A percentile compares a stretch with the other conserved stretches of the same genome.
These are phyloP conservation scores for Trapa bicornis DNA, from an alignment of 345 rosid genomes.

Conservation along the genomic window DNA sequence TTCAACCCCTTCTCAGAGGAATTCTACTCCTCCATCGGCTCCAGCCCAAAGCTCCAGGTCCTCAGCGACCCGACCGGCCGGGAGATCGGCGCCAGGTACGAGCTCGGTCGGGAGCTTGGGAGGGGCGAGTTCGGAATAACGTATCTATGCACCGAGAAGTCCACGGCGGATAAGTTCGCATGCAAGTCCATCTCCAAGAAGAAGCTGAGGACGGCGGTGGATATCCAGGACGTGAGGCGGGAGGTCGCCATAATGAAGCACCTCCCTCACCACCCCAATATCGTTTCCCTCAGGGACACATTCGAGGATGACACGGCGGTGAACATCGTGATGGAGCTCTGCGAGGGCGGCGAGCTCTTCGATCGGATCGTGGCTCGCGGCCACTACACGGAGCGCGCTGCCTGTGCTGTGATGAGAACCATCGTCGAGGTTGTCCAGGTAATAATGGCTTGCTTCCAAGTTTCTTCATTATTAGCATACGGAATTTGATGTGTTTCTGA, in stretches of 20 bases:
- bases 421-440: conserved; percentile 92
- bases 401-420: conserved; percentile 65
- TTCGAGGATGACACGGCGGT: conserved; percentile 78
- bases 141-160: conserved; percentile 50
- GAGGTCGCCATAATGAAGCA: conserved; percentile 87
- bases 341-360: conserved; percentile 87
- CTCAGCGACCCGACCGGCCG: conserved; percentile 61
- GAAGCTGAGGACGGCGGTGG: conserved; percentile 83
- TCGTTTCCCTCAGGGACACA: conserved; percentile 54
- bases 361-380: conserved; percentile 87
- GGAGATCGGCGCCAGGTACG: conserved; percentile 41
- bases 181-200: conserved; percentile 85
- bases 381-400: conserved; percentile 84
- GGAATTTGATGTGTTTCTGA: too few species aligned
- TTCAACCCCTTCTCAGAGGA: conserved; percentile 44
- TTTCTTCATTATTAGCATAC: not conserved
- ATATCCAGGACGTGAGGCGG: conserved; percentile 80
- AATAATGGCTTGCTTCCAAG: not conserved
- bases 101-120: conserved; percentile 75
- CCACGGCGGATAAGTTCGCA: conserved; percentile 48
- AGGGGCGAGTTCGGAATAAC: conserved; percentile 88
- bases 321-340: conserved; percentile 83
- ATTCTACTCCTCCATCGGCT: conserved; percentile 21
- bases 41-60: conserved; percentile 40
- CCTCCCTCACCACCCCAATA: conserved; percentile 61